Evolutionary conservation across 345 rosid genomes (phyloP).

Genomic region (Eucalyptus pauciflora): DNA sequence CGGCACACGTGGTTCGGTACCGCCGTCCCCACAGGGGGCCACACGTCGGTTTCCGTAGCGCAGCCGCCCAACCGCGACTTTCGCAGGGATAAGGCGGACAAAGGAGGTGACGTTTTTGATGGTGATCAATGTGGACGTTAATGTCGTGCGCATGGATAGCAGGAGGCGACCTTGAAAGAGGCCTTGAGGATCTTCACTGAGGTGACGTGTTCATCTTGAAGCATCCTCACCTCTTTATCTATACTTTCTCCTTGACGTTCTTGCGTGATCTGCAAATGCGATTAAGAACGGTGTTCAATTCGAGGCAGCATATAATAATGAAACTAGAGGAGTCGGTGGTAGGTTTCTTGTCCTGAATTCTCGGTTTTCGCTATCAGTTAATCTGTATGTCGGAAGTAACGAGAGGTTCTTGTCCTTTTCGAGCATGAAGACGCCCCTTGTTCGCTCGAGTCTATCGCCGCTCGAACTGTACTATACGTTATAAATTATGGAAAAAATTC

Average conservation of each 20-base stretch:
- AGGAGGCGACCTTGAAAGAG: conserved; percentile 39
- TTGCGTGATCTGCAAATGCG: background rate
- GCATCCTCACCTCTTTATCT: background rate
- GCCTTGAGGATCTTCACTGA: conserved; percentile 29
- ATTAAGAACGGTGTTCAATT: background rate
- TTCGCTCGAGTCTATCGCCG: background rate
- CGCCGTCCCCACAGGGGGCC: background rate
- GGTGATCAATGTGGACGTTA: background rate
- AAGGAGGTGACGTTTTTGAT: too few species aligned
- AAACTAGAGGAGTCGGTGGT: background rate
- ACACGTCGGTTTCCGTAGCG: background rate
- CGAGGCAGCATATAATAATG: background rate
- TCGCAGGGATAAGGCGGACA: background rate
- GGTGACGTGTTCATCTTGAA: background rate
- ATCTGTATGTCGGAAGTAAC: background rate
- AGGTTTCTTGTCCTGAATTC: background rate
- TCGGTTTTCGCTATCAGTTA: background rate
- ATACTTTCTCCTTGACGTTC: background rate
- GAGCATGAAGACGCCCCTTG: background rate
- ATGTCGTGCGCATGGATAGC: background rate
- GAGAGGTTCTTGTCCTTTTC: background rate
- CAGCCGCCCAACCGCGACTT: background rate
- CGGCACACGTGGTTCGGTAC: background rate
- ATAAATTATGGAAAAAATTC: background rate
- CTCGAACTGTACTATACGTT: background rate